Evolutionary conservation across 1,139 yeast genomes (phyloP), one percentile per base, ranked within the genome.

Genomic region (Kazachstania sp.): DNA sequence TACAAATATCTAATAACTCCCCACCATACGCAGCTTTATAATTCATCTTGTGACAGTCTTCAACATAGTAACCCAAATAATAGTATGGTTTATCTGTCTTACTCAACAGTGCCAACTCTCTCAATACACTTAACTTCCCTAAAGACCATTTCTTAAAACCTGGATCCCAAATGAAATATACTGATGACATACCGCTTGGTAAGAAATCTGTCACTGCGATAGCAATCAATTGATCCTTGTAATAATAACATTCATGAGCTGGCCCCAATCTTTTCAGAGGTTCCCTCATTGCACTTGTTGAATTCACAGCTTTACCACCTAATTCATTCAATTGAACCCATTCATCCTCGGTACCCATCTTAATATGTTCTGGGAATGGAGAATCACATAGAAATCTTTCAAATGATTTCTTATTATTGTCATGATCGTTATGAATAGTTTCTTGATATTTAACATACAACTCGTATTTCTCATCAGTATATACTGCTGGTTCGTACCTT

Each of bases 121-220:
- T 66, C 31, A 87, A 58, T 0, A 87, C 94, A 49, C 90, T 80
- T 2, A 88, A 63, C 30, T 86, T 85, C 0, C 97, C 97, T 37
- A 88, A 65, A 0, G 88, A 83, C 52, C 83, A 67, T 48, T 78
- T 72, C 2, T 82, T 79, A 61, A 73, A 83, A 51, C 80, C 90
- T 0, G 95, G 95, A 60, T 88, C 94, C 86, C 95, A 87, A 16
- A 88, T 79, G 58, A 88, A 84, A 60, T 88, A 90, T 1, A 90
- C 92, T 0, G 95, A 82, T 0, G 95, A 86, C 0, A 90, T 65
- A 0, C 90, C 84, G 16, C 78, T 65, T 0, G 95, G 95, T 36
- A 90, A 63, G 32, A 88, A 69, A 63, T 90, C 97, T 28, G 85
- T 62, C 0, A 88, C 86, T 0, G 87, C 86, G 32, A 90, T 67